Evolutionary conservation across 1,284 basidiomycete species (phyloP).

Genomic region (Waitea zeae): DNA sequence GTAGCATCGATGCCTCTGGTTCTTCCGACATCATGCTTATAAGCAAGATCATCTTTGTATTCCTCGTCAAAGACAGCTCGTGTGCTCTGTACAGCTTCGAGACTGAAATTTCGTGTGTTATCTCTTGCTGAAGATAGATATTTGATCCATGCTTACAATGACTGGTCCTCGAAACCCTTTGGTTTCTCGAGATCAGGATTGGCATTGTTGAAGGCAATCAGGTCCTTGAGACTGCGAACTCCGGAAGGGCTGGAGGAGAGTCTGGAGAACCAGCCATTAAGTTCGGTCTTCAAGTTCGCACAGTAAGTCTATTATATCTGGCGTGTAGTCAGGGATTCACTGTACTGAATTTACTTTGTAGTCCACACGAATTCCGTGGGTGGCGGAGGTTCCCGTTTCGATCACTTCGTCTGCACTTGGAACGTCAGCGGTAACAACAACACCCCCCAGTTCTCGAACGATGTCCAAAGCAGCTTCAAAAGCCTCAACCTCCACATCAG

Average conservation of each 20-base stretch:
- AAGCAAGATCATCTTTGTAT: conserved; percentile 30
- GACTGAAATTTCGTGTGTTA: not conserved
- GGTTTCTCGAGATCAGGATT: conserved; percentile 32
- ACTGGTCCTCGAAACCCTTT: conserved; percentile 26
- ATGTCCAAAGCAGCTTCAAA: conserved; percentile 32
- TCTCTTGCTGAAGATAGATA: not conserved
- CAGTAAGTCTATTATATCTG: conserved; percentile 4
- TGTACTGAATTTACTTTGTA: conserved; percentile 29
- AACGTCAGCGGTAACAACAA: conserved; percentile 45
- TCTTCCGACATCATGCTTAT: conserved; percentile 31
- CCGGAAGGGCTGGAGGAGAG: conserved; percentile 31
- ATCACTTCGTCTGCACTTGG: conserved; percentile 34
- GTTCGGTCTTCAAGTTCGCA: conserved; percentile 24
- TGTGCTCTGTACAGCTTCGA: conserved; percentile 20
- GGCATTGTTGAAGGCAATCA: conserved; percentile 36
- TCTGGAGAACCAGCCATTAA: conserved; percentile 26
- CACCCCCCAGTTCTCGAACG: conserved; percentile 29
- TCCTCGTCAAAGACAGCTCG: conserved; percentile 24
- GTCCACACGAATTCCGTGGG: conserved; percentile 28
- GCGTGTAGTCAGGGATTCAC: conserved; percentile 3
- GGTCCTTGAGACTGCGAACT: conserved; percentile 32
- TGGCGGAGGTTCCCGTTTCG: conserved; percentile 34
- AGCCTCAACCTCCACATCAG: conserved; percentile 22
- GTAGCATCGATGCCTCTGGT: conserved; percentile 41
- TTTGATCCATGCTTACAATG: conserved; percentile 15